These are phyloP conservation scores for Colletotrichum melonis DNA, from an alignment of 2,329 filamentous ascomycete species.

Conservation along the genomic window DNA sequence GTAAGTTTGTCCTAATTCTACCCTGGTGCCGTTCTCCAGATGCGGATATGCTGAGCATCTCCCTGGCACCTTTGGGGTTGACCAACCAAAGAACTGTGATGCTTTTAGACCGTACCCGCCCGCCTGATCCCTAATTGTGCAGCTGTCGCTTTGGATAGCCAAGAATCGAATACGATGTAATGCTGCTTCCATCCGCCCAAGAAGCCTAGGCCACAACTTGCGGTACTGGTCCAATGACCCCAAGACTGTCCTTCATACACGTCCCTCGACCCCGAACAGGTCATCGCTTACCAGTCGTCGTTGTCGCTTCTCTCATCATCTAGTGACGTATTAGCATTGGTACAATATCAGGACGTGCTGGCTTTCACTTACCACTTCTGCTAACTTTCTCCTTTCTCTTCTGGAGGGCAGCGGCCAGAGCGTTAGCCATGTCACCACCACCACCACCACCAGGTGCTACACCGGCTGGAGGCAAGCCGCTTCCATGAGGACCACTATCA, in stretches of 20 bases:
- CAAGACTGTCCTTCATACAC: background rate
- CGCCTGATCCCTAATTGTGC: constrained; percentile 4
- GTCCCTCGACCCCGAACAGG: background rate
- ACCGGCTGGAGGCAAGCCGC: constrained; percentile 63
- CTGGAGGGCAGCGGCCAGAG: constrained; percentile 80
- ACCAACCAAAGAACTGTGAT: background rate
- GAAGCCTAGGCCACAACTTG: background rate
- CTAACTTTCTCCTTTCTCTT: constrained; percentile 94
- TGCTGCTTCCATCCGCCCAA: background rate
- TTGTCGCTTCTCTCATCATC: constrained; percentile 81
- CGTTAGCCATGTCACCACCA: constrained; percentile 81
- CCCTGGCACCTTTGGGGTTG: background rate
- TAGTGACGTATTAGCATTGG: constrained; percentile 46
- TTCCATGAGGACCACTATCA: constrained; percentile 63
- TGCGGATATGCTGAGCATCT: background rate
- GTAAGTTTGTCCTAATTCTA: background rate
- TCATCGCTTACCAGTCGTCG: constrained; percentile 72
- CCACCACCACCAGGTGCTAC: constrained; percentile 65
- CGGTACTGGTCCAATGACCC: background rate
- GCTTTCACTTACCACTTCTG: constrained; percentile 82
- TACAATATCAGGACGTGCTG: constrained; percentile 15
- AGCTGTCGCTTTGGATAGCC: background rate
- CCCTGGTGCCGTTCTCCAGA: background rate
- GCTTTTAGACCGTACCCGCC: background rate
- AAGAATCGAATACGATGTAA: constrained; percentile 13